These are phyloP conservation scores for Apiotrichum mycotoxinovorans DNA, from an alignment of 1,284 basidiomycete species.

Conservation along the genomic window DNA sequence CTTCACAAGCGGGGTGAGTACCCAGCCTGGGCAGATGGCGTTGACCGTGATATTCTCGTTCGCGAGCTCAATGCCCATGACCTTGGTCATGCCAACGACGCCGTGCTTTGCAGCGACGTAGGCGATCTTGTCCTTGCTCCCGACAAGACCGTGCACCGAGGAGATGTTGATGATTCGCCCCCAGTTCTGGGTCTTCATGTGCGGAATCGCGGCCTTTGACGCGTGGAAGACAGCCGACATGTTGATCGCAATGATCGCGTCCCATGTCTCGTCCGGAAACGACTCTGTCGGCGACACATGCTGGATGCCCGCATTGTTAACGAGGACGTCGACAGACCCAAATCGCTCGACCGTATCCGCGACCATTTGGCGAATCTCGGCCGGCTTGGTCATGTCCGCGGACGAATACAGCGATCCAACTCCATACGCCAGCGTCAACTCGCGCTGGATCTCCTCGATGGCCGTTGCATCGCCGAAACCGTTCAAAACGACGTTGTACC, in stretches of 20 bases:
- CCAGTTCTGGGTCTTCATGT: constrained; percentile 7
- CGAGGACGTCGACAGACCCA: constrained; percentile 9
- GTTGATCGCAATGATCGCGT: constrained; percentile 9
- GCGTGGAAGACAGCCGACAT: constrained; percentile 9
- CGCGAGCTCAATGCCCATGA: constrained; percentile 10
- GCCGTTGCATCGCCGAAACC: constrained; percentile 48
- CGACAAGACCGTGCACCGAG: constrained; percentile 8
- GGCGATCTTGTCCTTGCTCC: constrained; percentile 1
- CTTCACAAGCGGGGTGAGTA: constrained; percentile 9
- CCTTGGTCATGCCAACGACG: constrained; percentile 12
- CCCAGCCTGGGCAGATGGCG: constrained; percentile 17
- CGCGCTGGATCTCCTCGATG: background rate
- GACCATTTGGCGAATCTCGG: constrained; percentile 5
- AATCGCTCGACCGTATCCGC: background rate
- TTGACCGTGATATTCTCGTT: constrained; percentile 11
- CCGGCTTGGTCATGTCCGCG: constrained; percentile 6
- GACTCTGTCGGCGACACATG: background rate
- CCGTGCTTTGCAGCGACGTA: constrained; percentile 16
- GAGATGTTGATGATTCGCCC: constrained; percentile 15
- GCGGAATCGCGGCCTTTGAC: constrained; percentile 6
- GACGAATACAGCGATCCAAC: background rate
- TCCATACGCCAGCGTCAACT: background rate
- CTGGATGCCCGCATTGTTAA: constrained; percentile 15
- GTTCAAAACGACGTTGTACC: constrained; percentile 84
- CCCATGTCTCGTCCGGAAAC: constrained; percentile 10